Evolutionary conservation across 805 yeast species (phyloP).

Genomic region (Saturnispora dispora): DNA sequence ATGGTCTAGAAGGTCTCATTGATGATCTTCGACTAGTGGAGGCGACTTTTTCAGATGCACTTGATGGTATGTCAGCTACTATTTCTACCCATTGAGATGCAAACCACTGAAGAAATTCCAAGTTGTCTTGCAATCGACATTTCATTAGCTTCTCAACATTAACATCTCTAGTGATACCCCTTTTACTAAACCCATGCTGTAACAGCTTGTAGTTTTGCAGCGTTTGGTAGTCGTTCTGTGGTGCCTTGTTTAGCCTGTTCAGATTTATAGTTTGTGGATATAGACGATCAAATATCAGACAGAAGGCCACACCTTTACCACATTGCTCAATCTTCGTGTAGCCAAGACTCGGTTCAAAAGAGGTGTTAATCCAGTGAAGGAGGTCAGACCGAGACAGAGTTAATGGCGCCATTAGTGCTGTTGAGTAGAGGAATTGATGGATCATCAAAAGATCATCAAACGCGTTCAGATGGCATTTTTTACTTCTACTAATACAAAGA

Average conservation of each 20-base stretch:
- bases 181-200: slow-evolving; percentile 69
- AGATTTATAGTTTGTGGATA: slow-evolving; percentile 69
- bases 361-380: slow-evolving; percentile 73
- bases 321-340: slow-evolving; percentile 82
- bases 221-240: slow-evolving; percentile 65
- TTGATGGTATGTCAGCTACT: slow-evolving; percentile 7
- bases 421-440: not conserved
- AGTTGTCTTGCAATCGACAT: slow-evolving; percentile 87
- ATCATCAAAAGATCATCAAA: not conserved
- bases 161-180: slow-evolving; percentile 60
- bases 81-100: slow-evolving; percentile 68
- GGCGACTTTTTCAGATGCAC: not conserved
- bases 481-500: not conserved
- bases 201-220: slow-evolving; percentile 75
- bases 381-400: slow-evolving; percentile 82
- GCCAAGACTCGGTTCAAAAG: slow-evolving; percentile 42
- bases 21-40: slow-evolving; percentile 8
- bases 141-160: slow-evolving; percentile 77
- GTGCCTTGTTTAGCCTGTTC: slow-evolving; percentile 64
- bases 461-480: not conserved
- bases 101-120: slow-evolving; percentile 92
- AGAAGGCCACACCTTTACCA: slow-evolving; percentile 92
- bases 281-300: slow-evolving; percentile 83
- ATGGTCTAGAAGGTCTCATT: slow-evolving; percentile 1
- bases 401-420: slow-evolving; percentile 15